Base-by-base conservation (phyloP, 2,329 filamentous ascomycete species). In the Coniosporium tulheliwenetii region DNA sequence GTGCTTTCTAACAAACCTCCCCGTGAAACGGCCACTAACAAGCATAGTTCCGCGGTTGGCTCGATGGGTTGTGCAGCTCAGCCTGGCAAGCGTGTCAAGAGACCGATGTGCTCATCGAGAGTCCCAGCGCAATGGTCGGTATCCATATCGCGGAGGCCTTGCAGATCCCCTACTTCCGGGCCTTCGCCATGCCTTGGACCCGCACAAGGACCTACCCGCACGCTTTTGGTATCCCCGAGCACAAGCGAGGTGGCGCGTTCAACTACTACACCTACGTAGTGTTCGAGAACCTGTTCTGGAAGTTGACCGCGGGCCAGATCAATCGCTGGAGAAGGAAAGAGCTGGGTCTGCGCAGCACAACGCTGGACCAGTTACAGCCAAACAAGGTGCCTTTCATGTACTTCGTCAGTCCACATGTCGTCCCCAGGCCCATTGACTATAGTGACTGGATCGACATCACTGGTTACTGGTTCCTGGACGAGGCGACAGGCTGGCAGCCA, bases 111-210 rank as follows among this genome's bases (percentile, higher is more conserved):
- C 68, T 98, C 33, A 94, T 98, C 45, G 91, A 98, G 58, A 93
- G 85, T 37, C 91, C 91, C 0, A 93, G 85, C 43, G 86, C 91
- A 10, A 98, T 98, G 91, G 86, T 82, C 0, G 91, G 91, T 19
- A 94, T 98, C 41, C 91, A 98, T 58, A 93, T 98, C 48, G 91
- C 91, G 1, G 91, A 98, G 62, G 85, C 86, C 16, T 70, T 98
- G 2, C 71, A 76, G 10, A 93, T 98, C 36, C 91, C 91, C 0
- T 98, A 98, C 59, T 96, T 96, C 66, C 78, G 91, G 42, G 89
- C 87, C 0, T 98, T 98, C 56, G 93, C 86, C 13, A 98, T 98
- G 91, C 91, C 91, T 0, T 98, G 91, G 91, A 94, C 91, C 0
- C 78, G 87, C 38, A 98, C 91, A 12, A 73, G 91, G 40, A 86